Evolutionary conservation across 129 eudicot genomes (phyloP).

Genomic region (Lactuca saligna): DNA sequence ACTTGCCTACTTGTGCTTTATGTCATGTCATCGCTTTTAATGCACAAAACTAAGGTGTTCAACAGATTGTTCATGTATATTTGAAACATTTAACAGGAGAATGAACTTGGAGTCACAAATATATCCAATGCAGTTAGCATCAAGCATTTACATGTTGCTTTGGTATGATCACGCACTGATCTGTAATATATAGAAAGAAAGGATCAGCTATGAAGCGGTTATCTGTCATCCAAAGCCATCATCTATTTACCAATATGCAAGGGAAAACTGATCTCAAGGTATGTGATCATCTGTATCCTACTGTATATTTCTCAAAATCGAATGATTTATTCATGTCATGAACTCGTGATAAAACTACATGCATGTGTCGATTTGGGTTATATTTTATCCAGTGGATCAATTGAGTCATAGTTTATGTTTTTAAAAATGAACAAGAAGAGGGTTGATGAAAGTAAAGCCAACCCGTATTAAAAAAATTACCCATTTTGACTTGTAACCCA

Average conservation of each 20-base stretch:
- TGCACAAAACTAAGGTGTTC: constrained; percentile 1
- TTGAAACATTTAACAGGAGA: background rate
- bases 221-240: constrained; percentile 33
- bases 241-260: constrained; percentile 1
- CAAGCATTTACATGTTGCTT: background rate
- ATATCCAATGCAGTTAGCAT: background rate
- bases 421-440: too few relatives aligned
- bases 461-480: too few relatives aligned
- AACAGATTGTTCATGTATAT: background rate
- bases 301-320: background rate
- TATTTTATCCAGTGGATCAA: background rate
- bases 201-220: constrained; percentile 22
- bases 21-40: background rate
- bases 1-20: constrained; percentile 5
- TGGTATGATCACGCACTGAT: background rate
- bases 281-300: constrained; percentile 14
- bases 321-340: background rate
- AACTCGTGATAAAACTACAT: background rate
- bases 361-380: background rate
- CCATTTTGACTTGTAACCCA: background rate
- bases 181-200: constrained; percentile 14
- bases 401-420: background rate
- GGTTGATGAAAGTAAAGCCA: too few relatives aligned
- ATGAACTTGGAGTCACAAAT: background rate
- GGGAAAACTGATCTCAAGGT: background rate